Evolutionary conservation across 768 basidiomycete genomes (phyloP), one percentile per base, ranked within the genome.

Genomic region (Phylloporus arenicola): DNA sequence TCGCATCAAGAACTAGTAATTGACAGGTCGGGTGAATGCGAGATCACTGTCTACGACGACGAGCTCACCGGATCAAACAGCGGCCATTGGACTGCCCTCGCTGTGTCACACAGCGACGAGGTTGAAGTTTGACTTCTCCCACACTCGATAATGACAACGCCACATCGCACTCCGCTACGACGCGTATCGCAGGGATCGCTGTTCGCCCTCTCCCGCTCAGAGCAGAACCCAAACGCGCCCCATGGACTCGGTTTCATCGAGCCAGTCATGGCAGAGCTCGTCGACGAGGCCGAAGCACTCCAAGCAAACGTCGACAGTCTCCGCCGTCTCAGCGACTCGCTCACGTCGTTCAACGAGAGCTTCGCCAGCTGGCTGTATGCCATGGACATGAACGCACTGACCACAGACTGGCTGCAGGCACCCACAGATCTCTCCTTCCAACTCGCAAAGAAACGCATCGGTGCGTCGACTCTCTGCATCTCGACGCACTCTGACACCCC

Each of bases 371-470:
- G 84, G 79, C 69, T 95, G 11, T 94, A 93, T 64, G 82, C 85
- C 20, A 84, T 94, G 82, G 86, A 90, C 63, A 95, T 97, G 91
- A 92, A 94, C 63, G 83, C 91, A 3, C 77, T 95, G 50, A 92
- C 92, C n/a, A 84, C 84, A 0, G 93, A 96, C 64, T 96, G 92
- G 92, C 82, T 81, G 1, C 86, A 93, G 85, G 81, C 81, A 20
- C 84, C 85, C 0, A 75, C 75, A 6, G 75, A 79, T 41, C 73
- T 70, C 14, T 86, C 84, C 0, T 89, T 83, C 57, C 58, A 65
- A 12, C 55, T 86, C 22, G 84, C 83, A 37, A 73, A 72, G 57
- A 72, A 71, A 51, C 75, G 86, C 61, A 81, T 84, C 51, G 83
- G 84, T 85, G 60, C 51, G 68, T 62, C 2, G 20, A 10, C 4